These are phyloP conservation scores for Lactarius vividus DNA, from an alignment of 768 basidiomycete genomes.

Conservation along the genomic window DNA sequence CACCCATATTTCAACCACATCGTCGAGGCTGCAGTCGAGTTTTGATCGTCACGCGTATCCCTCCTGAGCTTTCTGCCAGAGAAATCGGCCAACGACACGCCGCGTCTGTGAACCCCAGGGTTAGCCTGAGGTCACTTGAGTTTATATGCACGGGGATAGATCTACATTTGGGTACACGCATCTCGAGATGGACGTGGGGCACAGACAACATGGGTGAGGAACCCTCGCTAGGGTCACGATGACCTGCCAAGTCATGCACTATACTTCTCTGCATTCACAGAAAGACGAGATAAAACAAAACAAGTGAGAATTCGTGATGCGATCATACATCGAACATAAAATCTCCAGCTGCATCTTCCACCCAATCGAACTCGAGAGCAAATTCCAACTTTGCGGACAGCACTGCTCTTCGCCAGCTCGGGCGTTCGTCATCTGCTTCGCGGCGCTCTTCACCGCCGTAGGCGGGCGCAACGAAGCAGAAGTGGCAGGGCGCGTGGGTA, in stretches of 20 bases:
- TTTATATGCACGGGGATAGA: no score
- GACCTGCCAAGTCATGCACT: not conserved
- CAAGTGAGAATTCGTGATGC: not conserved
- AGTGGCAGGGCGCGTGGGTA: constrained; percentile 16
- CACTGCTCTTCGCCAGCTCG: not conserved
- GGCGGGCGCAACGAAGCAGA: constrained; percentile 13
- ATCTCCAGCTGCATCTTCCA: not conserved
- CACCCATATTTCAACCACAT: no score
- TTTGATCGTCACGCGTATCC: no score
- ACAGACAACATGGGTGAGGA: not conserved
- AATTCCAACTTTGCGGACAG: not conserved
- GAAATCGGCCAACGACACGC: no score
- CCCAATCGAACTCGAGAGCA: constrained; percentile 3
- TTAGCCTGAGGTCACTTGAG: no score
- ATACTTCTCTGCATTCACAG: not conserved
- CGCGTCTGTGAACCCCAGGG: no score
- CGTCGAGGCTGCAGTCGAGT: no score
- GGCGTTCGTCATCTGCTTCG: not conserved
- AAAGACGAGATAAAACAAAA: not conserved
- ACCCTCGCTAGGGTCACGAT: not conserved
- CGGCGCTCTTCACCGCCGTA: not conserved
- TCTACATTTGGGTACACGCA: not conserved
- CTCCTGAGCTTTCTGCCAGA: no score
- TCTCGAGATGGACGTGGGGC: not conserved
- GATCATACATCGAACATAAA: constrained; percentile 21